A percentile compares a stretch with the other conserved stretches of the same genome.
phyloP scores from a whole-genome alignment of 441 rosid genomes.

The Isatis lusitanica region DNA sequence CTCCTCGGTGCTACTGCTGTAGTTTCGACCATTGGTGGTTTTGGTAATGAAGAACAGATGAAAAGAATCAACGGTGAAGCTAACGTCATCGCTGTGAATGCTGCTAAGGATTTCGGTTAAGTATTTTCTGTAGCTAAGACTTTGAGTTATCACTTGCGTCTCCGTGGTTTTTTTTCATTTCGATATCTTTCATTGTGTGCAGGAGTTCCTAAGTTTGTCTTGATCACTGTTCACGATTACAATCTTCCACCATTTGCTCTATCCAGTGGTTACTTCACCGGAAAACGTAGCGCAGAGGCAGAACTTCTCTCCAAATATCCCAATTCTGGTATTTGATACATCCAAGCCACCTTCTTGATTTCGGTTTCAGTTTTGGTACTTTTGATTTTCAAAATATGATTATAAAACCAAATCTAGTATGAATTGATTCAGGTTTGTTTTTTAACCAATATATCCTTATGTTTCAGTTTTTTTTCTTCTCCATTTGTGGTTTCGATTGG shows the following conservation, averaged over 20 bases:
- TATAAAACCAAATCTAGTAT: too few relatives aligned
- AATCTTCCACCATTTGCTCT: conserved; percentile 86
- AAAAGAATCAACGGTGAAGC: conserved; percentile 88
- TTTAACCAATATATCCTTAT: too few relatives aligned
- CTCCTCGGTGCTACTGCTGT: conserved; percentile 85
- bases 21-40: conserved; percentile 92
- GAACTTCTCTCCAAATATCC: conserved; percentile 87
- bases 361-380: not conserved
- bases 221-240: conserved; percentile 87
- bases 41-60: conserved; percentile 93
- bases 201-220: conserved; percentile 81
- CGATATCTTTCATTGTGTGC: not conserved
- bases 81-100: conserved; percentile 72
- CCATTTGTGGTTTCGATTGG: too few relatives aligned
- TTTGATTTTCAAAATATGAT: too few relatives aligned
- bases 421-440: too few relatives aligned
- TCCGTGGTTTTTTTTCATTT: conserved; percentile 6
- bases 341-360: not conserved
- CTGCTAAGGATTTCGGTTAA: conserved; percentile 79
- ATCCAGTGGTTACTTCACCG: conserved; percentile 74
- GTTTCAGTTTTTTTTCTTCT: too few relatives aligned
- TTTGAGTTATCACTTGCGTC: not conserved
- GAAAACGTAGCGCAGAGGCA: conserved; percentile 83
- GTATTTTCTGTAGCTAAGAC: not conserved
- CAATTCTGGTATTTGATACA: conserved; percentile 54